Conservation (phyloP, 495 filamentous ascomycete species). For the Paragyromitra xinjiangensis region DNA sequence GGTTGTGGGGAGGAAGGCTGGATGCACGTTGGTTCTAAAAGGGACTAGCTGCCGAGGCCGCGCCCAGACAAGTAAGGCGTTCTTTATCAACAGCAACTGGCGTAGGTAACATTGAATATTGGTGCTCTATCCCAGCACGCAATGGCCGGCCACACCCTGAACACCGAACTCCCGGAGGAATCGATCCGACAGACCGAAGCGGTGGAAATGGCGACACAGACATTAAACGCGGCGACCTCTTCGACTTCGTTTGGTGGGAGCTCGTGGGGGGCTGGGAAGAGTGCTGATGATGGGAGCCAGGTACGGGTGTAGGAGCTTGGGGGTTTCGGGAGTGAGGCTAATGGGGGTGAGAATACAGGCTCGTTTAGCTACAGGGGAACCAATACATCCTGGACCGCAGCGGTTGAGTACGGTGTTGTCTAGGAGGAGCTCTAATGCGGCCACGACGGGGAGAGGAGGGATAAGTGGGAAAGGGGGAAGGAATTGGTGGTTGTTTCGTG, state of each 20-base stretch:
- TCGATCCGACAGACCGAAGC: constrained; percentile 10
- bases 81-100: neutral
- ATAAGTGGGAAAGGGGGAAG: constrained; percentile 43
- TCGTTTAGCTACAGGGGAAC: constrained; percentile 17
- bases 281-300: constrained; percentile 20
- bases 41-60: constrained; percentile 31
- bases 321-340: constrained; percentile 13
- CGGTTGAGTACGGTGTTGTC: constrained; percentile 25
- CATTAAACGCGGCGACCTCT: constrained; percentile 4
- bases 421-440: constrained; percentile 16
- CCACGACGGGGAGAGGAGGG: neutral
- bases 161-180: neutral
- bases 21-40: constrained; percentile 19
- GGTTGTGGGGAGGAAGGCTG: neutral
- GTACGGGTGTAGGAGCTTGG: constrained; percentile 10
- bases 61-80: constrained; percentile 11
- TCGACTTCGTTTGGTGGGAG: constrained; percentile 38
- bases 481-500: constrained; percentile 71
- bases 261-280: constrained; percentile 22
- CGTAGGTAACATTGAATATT: constrained; percentile 1
- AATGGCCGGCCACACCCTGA: neutral
- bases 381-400: neutral
- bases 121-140: neutral
- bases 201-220: constrained; percentile 16
- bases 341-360: constrained; percentile 23